These are phyloP conservation scores for Metschnikowia aberdeeniae DNA, from an alignment of 805 yeast species.

Conservation along the genomic window DNA sequence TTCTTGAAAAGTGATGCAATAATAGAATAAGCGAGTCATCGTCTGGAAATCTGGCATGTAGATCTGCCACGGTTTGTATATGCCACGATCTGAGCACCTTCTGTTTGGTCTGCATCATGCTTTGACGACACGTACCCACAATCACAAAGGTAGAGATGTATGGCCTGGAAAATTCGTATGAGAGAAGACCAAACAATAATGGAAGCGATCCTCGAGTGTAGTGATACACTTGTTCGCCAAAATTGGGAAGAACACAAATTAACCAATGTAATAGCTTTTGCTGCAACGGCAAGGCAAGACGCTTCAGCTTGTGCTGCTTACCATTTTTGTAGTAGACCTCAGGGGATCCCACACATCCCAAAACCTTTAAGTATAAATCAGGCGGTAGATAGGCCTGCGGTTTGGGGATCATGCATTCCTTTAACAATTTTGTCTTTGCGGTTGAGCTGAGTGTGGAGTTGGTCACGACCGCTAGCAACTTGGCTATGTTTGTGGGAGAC, in stretches of 20 bases:
- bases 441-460: conserved; percentile 6
- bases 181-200: conserved; percentile 13
- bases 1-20: conserved; percentile 4
- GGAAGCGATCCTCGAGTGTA: conserved; percentile 11
- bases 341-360: conserved; percentile 15
- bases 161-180: conserved; percentile 16
- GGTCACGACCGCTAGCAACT: conserved; percentile 8
- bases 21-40: conserved; percentile 13
- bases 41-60: conserved; percentile 11
- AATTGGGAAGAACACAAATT: conserved; percentile 12
- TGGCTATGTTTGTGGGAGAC: conserved; percentile 4
- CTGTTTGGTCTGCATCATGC: conserved; percentile 1
- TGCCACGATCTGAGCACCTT: conserved; percentile 14
- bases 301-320: conserved; percentile 18
- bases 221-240: conserved; percentile 6
- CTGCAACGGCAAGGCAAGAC: conserved; percentile 13
- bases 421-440: conserved; percentile 4
- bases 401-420: conserved; percentile 10
- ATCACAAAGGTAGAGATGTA: conserved; percentile 12
- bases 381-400: conserved; percentile 5
- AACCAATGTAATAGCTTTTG: conserved; percentile 16
- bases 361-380: conserved; percentile 6
- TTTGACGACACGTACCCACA: conserved; percentile 6
- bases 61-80: conserved; percentile 8
- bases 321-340: conserved; percentile 17